Conservation (phyloP, 2,329 filamentous ascomycete genomes). For the Didymella sp. region DNA sequence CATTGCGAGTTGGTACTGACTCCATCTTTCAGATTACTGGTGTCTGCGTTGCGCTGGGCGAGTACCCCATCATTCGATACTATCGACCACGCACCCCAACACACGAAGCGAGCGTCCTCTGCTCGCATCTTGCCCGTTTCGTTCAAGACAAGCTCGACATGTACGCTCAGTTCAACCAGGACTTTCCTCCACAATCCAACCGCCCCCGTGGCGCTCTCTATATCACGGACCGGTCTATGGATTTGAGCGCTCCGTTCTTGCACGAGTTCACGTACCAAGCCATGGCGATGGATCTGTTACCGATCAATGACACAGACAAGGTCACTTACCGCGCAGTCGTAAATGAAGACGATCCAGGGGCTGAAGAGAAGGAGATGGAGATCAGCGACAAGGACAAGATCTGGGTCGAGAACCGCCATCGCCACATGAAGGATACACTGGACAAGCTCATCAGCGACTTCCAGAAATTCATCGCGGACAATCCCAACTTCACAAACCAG, state of each 20-base stretch:
- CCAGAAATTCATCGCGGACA: slow-evolving; percentile 86
- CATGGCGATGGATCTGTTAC: slow-evolving; percentile 93
- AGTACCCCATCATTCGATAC: slow-evolving; percentile 92
- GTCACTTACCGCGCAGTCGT: slow-evolving; percentile 81
- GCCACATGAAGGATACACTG: slow-evolving; percentile 98
- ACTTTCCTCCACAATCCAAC: slow-evolving; percentile 80
- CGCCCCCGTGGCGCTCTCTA: slow-evolving; percentile 83
- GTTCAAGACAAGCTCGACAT: slow-evolving; percentile 90
- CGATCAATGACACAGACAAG: slow-evolving; percentile 87
- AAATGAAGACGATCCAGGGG: slow-evolving; percentile 73
- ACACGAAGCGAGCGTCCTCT: slow-evolving; percentile 89
- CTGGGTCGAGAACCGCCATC: slow-evolving; percentile 93
- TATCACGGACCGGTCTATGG: slow-evolving; percentile 92
- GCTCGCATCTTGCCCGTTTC: slow-evolving; percentile 85
- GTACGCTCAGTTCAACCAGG: slow-evolving; percentile 82
- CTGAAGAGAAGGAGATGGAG: slow-evolving; percentile 88
- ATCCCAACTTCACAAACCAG: slow-evolving; percentile 87
- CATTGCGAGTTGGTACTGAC: slow-evolving; percentile 8
- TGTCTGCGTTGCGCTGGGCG: slow-evolving; percentile 88
- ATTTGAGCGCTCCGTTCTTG: slow-evolving; percentile 82
- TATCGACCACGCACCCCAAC: slow-evolving; percentile 76
- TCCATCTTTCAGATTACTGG: slow-evolving; percentile 70
- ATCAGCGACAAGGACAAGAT: slow-evolving; percentile 89
- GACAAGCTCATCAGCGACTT: slow-evolving; percentile 93
- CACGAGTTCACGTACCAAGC: slow-evolving; percentile 99